Percentiles rank a stretch among this genome's conserved stretches.
Conservation (phyloP, 306 rosid species). For the Spatholobus suberectus region DNA sequence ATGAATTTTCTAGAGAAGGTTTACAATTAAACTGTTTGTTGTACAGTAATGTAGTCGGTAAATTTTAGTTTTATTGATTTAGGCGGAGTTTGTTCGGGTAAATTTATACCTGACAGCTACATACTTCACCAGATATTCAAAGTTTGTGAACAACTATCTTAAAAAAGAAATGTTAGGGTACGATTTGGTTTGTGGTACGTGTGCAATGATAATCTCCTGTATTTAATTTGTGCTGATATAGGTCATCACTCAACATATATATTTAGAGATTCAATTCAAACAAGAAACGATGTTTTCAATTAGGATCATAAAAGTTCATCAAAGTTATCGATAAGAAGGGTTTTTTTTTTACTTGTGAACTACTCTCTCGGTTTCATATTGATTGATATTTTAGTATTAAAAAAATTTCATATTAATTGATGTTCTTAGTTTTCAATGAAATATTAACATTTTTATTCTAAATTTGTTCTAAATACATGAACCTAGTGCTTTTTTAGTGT, state of each 20-base stretch:
- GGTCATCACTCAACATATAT: neutral
- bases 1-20: neutral
- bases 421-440: too few relatives aligned
- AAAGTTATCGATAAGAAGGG: neutral
- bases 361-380: too few relatives aligned
- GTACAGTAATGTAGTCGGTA: neutral
- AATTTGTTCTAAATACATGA: too few relatives aligned
- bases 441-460: too few relatives aligned
- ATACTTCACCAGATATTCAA: conserved; percentile 12
- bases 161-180: too few relatives aligned
- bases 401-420: too few relatives aligned
- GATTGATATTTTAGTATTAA: too few relatives aligned
- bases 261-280: neutral
- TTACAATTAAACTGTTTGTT: neutral
- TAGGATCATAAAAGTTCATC: neutral
- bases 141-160: too few relatives aligned
- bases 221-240: neutral
- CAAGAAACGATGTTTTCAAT: neutral
- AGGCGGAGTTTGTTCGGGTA: neutral
- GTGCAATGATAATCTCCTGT: too few relatives aligned
- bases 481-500: too few relatives aligned
- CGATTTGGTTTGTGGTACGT: too few relatives aligned
- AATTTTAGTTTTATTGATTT: neutral
- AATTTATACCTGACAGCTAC: neutral
- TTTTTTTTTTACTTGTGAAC: neutral